Evolutionary conservation across 495 filamentous ascomycete species (phyloP), one percentile per base, ranked within the genome.

Genomic region (Aspergillus ellipticus): DNA sequence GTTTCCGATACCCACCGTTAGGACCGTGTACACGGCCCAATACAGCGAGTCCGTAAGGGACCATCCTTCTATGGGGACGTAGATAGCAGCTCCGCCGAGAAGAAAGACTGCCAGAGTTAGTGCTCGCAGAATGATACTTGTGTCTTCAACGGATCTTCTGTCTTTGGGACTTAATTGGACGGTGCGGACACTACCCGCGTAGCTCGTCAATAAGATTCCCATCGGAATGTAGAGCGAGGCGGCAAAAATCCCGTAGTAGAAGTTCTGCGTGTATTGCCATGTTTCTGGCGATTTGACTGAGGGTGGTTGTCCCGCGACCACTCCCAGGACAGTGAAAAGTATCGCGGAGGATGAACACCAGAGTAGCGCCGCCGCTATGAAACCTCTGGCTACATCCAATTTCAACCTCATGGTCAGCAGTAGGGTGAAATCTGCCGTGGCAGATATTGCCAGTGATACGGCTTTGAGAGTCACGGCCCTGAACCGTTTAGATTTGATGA

Each of bases 61-160:
- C 92, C 92, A 96, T 6, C 76, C 78, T 69, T 96, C 92, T 33
- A 95, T 72, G 8, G 76, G 76, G 7, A 79, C 79, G 63, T 86
- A 96, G 1, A 94, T 73, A 15, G 85, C 71, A 1, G 90, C 83
- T 6, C 92, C 90, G 11, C 87, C 60, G 3, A 91, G 79, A 9
- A 96, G 77, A 60, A 94, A 95, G 7, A 86, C 71, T 43, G 89
- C 75, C 66, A 95, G 87, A 22, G 79, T 70, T 62, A 94, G 93
- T 1, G 89, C 96, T 61, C 96, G 91, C 24, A 96, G 70, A 89
- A 96, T 96, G 29, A 96, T 69, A 0, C 89, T 94, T 21, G 91
- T 79, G 68, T 95, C 89, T 54, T 82, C 83, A 41, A 78, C 77
- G 3, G 86, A 92, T 24, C 92, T 77, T 39, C 83, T 79, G 67